Evolutionary conservation across 2,329 filamentous ascomycete species (phyloP).

Genomic region (Chrysosporium queenslandicum): DNA sequence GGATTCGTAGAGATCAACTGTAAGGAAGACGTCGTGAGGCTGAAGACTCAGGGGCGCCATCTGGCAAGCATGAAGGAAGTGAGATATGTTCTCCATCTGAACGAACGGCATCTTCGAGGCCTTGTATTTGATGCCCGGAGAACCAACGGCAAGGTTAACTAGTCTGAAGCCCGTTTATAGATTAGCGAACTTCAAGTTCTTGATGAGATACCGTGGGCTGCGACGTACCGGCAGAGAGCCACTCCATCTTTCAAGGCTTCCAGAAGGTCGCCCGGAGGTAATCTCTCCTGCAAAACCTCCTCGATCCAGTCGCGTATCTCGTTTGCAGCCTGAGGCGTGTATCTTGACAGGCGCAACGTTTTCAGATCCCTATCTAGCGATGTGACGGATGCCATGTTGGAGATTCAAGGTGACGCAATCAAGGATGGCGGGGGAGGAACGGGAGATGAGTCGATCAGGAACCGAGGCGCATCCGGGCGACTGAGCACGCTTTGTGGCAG

Average conservation of each 20-base stretch:
- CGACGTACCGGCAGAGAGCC: constrained; percentile 75
- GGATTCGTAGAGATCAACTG: constrained; percentile 87
- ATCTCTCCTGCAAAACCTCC: constrained; percentile 59
- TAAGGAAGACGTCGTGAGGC: constrained; percentile 91
- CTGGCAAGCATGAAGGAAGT: constrained; percentile 85
- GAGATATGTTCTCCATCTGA: constrained; percentile 98
- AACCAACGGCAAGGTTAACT: constrained; percentile 66
- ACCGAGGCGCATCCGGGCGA: background rate
- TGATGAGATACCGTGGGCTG: background rate
- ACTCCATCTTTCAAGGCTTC: constrained; percentile 84
- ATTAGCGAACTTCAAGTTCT: constrained; percentile 21
- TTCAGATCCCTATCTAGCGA: constrained; percentile 93
- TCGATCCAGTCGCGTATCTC: constrained; percentile 84
- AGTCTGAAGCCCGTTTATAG: constrained; percentile 46
- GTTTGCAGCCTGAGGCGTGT: constrained; percentile 80
- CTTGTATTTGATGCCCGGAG: constrained; percentile 79
- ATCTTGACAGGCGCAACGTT: constrained; percentile 82
- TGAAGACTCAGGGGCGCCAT: constrained; percentile 74
- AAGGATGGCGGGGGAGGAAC: background rate
- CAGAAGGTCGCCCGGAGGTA: constrained; percentile 66
- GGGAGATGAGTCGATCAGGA: background rate
- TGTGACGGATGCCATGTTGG: constrained; percentile 76
- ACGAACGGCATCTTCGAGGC: constrained; percentile 92
- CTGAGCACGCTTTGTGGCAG: background rate
- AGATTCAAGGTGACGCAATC: background rate